phyloP scores from a whole-genome alignment of 495 filamentous ascomycete genomes.

The Jackrogersella multiformis region DNA sequence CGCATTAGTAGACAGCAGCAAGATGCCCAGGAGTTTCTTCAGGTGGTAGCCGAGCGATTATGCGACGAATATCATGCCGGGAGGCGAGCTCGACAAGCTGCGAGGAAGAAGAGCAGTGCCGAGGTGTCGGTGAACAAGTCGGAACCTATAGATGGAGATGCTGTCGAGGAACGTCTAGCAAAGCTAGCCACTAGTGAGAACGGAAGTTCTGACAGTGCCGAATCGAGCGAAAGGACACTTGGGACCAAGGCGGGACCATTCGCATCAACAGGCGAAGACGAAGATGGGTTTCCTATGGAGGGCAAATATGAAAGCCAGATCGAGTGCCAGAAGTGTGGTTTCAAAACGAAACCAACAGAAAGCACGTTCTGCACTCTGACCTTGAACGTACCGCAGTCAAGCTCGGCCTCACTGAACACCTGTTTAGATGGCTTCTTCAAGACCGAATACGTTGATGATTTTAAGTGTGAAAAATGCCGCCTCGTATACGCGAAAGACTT shows the following conservation, averaged over 20 bases:
- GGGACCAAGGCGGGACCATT: conserved; percentile 26
- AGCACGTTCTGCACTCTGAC: conserved; percentile 93
- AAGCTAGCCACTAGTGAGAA: conserved; percentile 27
- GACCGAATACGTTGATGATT: conserved; percentile 95
- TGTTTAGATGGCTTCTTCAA: conserved; percentile 96
- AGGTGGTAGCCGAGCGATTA: conserved; percentile 89
- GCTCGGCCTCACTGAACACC: conserved; percentile 57
- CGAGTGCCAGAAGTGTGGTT: conserved; percentile 88
- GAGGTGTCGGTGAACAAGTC: conserved; percentile 6
- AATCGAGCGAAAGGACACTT: conserved; percentile 28
- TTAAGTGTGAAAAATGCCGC: conserved; percentile 90
- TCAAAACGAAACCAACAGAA: conserved; percentile 81
- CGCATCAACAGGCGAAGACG: conserved; percentile 46
- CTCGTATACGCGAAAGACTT: conserved; percentile 72
- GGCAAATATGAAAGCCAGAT: conserved; percentile 90
- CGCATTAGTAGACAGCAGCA: conserved; percentile 94
- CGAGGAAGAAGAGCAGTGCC: conserved; percentile 35
- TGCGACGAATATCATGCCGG: conserved; percentile 94
- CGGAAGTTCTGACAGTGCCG: conserved; percentile 9
- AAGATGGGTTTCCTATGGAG: conserved; percentile 86
- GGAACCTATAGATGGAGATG: conserved; percentile 34
- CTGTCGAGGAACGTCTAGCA: conserved; percentile 35
- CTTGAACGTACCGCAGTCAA: conserved; percentile 83
- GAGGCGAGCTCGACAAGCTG: conserved; percentile 68
- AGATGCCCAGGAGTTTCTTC: conserved; percentile 98